Evolutionary conservation across 805 yeast species (phyloP), one percentile per base, ranked within the genome.

Genomic region (Metschnikowia peoriensis): DNA sequence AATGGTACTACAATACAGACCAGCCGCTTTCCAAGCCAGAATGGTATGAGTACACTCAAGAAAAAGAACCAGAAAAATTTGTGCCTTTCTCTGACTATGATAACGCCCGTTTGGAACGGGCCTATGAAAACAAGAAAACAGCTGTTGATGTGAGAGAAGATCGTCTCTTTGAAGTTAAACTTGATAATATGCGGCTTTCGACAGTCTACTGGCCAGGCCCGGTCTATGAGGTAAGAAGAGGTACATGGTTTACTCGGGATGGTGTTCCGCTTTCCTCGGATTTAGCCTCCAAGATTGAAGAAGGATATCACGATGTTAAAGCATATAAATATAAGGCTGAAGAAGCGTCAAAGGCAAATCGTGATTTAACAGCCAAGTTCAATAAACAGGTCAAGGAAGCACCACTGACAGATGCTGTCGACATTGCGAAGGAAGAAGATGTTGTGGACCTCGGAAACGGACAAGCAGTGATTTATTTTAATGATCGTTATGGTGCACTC

Each of bases 171-270:
- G 82, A 83, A 61, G 97, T 90, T 6, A 83, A 89, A 61, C 54
- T 93, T 17, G 56, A 63, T 0, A 67, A 70, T 7, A 76, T 83
- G 67, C 77, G 76, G 46, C 66, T 92, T 61, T 58, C 69, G 3
- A 96, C 98, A 0, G 79, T 85, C 0, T 93, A 84, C 65, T 93
- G 97, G 97, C 84, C 82, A 7, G 97, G 97, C 1, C 94, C 97
- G 0, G 70, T 74, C 0, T 93, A 84, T 64, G 91, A 88, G 54
- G 86, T 93, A 1, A 75, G 97, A 44, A 72, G 97, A 50, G 97
- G 97, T 1, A 66, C 83, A 1, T 93, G 98, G 98, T 90, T 89
- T 65, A 70, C 75, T 38, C 64, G 78, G 9, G 80, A 80, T 47
- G 82, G 82, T 0, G 61, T 62, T 6, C 96, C 96, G 0, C 68